phyloP scores from a whole-genome alignment of 768 basidiomycete species.

The Xerocomus brunneocitrinus region DNA sequence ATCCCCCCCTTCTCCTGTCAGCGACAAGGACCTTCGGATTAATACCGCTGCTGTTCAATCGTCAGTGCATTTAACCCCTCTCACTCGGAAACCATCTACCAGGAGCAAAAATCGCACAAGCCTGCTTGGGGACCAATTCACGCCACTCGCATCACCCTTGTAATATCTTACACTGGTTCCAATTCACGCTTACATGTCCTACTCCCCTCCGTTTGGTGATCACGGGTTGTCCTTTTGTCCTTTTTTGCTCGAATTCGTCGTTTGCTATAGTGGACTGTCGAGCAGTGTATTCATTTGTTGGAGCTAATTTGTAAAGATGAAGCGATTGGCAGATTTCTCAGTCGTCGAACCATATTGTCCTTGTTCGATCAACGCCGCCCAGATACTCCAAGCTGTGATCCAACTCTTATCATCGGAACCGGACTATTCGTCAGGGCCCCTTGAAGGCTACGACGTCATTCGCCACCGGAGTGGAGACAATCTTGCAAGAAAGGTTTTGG shows the following conservation, averaged over 20 bases:
- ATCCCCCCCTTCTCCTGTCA: constrained; percentile 25
- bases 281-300: not conserved
- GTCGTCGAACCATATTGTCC: no score
- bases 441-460: no score
- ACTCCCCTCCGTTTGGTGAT: not conserved
- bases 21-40: constrained; percentile 34
- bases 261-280: constrained; percentile 9
- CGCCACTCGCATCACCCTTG: constrained; percentile 13
- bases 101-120: constrained; percentile 53
- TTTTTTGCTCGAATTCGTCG: not conserved
- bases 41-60: constrained; percentile 34
- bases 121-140: constrained; percentile 32
- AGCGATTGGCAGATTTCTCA: constrained; percentile 9
- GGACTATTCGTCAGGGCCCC: no score
- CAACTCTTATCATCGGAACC: no score
- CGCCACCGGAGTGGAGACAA: constrained; percentile 38
- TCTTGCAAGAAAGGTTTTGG: no score
- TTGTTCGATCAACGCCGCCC: no score
- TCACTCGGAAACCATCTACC: constrained; percentile 63
- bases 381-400: no score
- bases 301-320: not conserved
- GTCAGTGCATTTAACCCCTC: constrained; percentile 40
- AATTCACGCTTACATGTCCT: constrained; percentile 4
- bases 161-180: constrained; percentile 5
- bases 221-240: not conserved